Evolutionary conservation across 768 basidiomycete genomes (phyloP).

Genomic region (Lactifluus echinatus): DNA sequence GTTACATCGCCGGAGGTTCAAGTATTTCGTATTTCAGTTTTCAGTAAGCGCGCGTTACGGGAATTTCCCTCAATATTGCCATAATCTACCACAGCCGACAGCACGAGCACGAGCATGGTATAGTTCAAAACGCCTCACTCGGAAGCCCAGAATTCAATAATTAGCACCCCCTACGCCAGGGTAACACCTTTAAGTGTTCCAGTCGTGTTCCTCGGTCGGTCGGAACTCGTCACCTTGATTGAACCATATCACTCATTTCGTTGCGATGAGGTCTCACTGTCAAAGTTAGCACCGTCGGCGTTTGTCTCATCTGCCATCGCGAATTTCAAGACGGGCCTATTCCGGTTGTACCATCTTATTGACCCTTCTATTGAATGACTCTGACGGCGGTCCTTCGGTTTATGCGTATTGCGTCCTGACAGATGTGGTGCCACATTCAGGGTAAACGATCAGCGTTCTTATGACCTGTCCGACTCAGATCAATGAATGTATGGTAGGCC

Average conservation of each 20-base stretch:
- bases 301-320: not conserved
- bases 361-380: not conserved
- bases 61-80: slow-evolving; percentile 6
- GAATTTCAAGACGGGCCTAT: not conserved
- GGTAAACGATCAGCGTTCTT: not conserved
- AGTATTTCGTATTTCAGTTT: no score
- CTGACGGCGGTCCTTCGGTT: not conserved
- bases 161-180: not conserved
- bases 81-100: not conserved
- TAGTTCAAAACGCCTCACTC: not conserved
- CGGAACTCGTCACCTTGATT: not conserved
- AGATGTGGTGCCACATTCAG: not conserved
- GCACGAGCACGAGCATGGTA: not conserved
- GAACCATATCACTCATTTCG: not conserved
- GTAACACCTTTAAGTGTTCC: not conserved
- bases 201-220: not conserved
- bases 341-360: not conserved
- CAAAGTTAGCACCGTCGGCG: not conserved
- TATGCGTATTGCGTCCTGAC: not conserved
- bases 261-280: not conserved
- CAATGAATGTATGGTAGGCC: not conserved
- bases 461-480: not conserved
- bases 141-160: not conserved
- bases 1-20: not conserved
- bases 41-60: not conserved